Evolutionary conservation across 495 filamentous ascomycete genomes (phyloP), one percentile per base, ranked within the genome.

Genomic region (Aspergillus mulundensis): DNA sequence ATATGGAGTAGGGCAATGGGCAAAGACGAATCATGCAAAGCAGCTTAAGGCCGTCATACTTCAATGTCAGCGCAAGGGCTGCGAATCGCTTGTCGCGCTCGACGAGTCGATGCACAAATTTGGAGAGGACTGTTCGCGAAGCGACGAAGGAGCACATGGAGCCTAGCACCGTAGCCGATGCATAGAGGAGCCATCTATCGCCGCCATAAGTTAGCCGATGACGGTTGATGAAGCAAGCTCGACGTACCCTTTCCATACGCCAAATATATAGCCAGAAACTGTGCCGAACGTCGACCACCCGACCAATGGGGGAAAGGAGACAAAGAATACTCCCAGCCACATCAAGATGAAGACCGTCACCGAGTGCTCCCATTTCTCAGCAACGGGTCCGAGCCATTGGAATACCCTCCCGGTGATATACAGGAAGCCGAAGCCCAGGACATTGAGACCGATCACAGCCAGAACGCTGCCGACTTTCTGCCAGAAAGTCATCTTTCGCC

Each of bases 11-110:
- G n/a, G 94, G 94, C 56, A 97, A 69, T 20, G 94, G 94, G 57
- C 94, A 97, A 34, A 97, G 75, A 25, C 94, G 80, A 54, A 98
- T 95, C 89, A 96, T 96, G 61, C 87, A 85, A 28, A 98, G 77
- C 16, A 97, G 78, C 58, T 91, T 89, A 38, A 98, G 66, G 0
- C 94, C 95, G 66, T 98, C 94, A 61, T 90, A 85, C 50, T 85
- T 84, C 32, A 86, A 63, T 5, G 86, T 87, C 47, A 89, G 70
- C 7, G 85, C 72, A 24, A 90, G 72, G 14, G 87, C 87, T 1
- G 84, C 83, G 63, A 90, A 90, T 34, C 91, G 80, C 64, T 83
- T 86, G 71, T 98, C 94, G 39, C 80, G 80, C 41, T 88, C 87
- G 44, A 96, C 89, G 58, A 96, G 75, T 5, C 84, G 76, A 54